Evolutionary conservation across 345 rosid genomes (phyloP).

Genomic region (Microcos paniculata): DNA sequence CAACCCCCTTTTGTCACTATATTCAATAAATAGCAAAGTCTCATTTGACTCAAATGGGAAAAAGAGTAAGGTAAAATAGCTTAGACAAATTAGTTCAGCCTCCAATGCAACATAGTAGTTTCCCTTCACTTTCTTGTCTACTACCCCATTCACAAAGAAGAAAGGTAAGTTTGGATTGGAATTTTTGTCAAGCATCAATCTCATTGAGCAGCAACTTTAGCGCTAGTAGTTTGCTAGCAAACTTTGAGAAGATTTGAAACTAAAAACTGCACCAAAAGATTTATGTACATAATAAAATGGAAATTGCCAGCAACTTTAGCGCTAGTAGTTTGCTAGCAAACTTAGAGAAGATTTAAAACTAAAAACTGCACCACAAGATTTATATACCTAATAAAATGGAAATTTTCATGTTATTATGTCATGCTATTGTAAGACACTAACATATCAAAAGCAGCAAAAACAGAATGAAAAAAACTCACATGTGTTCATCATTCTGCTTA

Average conservation of each 20-base stretch:
- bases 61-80: neutral
- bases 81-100: neutral
- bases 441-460: neutral
- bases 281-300: neutral
- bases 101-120: neutral
- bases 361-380: neutral
- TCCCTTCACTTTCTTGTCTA: neutral
- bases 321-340: neutral
- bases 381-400: neutral
- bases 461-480: slow-evolving; percentile 51
- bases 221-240: neutral
- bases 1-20: neutral
- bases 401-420: neutral
- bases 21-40: neutral
- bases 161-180: neutral
- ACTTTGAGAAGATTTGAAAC: neutral
- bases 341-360: neutral
- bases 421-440: neutral
- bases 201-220: neutral
- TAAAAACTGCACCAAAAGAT: neutral
- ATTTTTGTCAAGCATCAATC: neutral
- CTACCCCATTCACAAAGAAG: neutral
- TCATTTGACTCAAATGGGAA: neutral
- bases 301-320: neutral
- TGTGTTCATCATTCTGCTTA: slow-evolving; percentile 68